These are phyloP conservation scores for Albophoma yamanashiensis DNA, from an alignment of 2,329 filamentous ascomycete species.

Conservation along the genomic window DNA sequence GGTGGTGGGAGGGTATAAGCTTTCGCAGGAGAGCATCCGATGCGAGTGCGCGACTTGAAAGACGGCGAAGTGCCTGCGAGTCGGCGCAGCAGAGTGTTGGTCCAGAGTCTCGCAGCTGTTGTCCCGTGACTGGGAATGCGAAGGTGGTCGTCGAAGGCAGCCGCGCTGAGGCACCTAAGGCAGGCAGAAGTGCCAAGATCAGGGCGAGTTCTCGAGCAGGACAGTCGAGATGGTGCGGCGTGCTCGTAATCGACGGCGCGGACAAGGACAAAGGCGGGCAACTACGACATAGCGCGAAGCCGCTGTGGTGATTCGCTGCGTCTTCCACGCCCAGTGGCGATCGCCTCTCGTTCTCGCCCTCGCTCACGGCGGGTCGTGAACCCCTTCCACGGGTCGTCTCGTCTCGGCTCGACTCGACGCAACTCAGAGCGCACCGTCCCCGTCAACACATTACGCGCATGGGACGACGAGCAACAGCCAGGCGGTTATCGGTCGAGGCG, in stretches of 20 bases:
- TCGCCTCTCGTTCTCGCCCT: not conserved
- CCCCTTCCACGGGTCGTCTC: not conserved
- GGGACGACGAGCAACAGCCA: not conserved
- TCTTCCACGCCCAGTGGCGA: not conserved
- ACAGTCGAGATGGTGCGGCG: not conserved
- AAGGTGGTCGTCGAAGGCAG: not conserved
- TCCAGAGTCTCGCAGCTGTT: not conserved
- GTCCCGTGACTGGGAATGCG: conserved; percentile 4
- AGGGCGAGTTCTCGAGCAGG: not conserved
- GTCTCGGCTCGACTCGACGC: conserved; percentile 1
- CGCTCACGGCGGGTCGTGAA: not conserved
- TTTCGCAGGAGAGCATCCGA: not conserved
- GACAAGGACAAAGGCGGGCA: not conserved
- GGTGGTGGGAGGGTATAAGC: not conserved
- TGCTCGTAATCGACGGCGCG: not conserved
- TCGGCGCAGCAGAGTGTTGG: not conserved
- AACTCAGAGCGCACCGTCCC: conserved; percentile 1
- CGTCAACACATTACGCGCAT: conserved; percentile 2
- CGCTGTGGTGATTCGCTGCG: not conserved
- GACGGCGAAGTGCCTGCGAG: not conserved
- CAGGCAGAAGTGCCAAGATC: not conserved
- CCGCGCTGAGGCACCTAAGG: not conserved
- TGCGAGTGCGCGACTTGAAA: not conserved
- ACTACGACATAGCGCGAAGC: not conserved
- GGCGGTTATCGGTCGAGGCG: not conserved